phyloP scores from a whole-genome alignment of 441 rosid species.

The Flueggea neowawraea region DNA sequence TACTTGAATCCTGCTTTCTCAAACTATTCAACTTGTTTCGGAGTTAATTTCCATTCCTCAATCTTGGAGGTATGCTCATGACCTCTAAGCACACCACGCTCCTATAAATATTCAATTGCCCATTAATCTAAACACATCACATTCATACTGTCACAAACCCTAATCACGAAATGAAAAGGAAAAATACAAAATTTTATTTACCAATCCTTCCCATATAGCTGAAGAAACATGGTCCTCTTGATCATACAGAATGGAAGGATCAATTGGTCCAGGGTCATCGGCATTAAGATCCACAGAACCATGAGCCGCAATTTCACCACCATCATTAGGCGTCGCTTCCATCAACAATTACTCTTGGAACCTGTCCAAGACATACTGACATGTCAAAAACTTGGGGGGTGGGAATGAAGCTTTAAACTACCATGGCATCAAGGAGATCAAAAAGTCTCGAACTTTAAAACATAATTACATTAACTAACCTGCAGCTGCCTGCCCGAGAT shows the following conservation, averaged over 20 bases:
- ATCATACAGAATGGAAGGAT: conserved; percentile 42
- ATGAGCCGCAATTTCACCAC: neutral
- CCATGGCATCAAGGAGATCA: too few species aligned
- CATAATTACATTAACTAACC: too few species aligned
- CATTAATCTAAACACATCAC: neutral
- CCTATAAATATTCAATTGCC: conserved; percentile 24
- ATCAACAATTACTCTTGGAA: neutral
- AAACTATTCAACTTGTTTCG: conserved; percentile 52
- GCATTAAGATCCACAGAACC: neutral
- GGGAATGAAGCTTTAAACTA: too few species aligned
- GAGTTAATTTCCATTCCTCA: conserved; percentile 70
- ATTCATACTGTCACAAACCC: neutral
- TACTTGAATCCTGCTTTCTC: conserved; percentile 68
- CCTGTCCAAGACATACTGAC: neutral
- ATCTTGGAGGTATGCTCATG: conserved; percentile 78
- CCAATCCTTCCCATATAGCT: conserved; percentile 53
- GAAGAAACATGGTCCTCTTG: conserved; percentile 57
- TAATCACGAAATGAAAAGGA: neutral
- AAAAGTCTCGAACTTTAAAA: too few species aligned
- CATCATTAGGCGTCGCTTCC: neutral
- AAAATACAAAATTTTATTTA: neutral
- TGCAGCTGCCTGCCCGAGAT: too few species aligned
- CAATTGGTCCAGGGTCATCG: conserved; percentile 26
- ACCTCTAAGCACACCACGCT: conserved; percentile 75
- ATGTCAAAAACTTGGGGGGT: too few species aligned